Evolutionary conservation across 495 filamentous ascomycete genomes (phyloP).

Genomic region (Talaromyces proteolyticus): DNA sequence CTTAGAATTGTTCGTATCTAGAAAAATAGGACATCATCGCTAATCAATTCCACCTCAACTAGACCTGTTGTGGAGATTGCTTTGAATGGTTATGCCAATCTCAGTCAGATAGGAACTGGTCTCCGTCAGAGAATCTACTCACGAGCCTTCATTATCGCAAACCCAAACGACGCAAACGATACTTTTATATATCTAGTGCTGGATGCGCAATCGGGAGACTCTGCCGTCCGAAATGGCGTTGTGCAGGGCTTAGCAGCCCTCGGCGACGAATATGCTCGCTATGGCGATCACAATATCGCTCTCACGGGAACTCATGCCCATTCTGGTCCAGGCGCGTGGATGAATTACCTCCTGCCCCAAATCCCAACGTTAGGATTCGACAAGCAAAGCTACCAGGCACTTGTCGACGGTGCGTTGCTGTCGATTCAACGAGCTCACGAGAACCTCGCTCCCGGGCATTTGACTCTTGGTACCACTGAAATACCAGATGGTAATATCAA

Average conservation of each 20-base stretch:
- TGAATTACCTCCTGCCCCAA: constrained; percentile 94
- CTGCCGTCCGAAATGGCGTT: constrained; percentile 82
- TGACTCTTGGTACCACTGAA: constrained; percentile 69
- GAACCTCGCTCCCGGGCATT: constrained; percentile 61
- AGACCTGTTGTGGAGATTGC: constrained; percentile 87
- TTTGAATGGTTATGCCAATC: constrained; percentile 88
- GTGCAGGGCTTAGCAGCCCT: constrained; percentile 61
- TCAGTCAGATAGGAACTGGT: constrained; percentile 80
- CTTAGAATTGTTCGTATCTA: constrained; percentile 1
- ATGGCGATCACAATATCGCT: constrained; percentile 80
- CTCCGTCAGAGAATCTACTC: constrained; percentile 87
- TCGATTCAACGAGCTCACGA: constrained; percentile 82
- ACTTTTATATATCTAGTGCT: constrained; percentile 85
- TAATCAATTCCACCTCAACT: constrained; percentile 5
- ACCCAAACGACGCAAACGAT: constrained; percentile 56
- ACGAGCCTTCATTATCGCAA: constrained; percentile 82
- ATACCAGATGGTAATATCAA: constrained; percentile 84
- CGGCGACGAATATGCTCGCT: constrained; percentile 64
- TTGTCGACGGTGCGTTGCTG: constrained; percentile 78
- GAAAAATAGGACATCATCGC: not conserved
- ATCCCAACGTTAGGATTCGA: constrained; percentile 89
- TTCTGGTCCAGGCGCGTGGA: constrained; percentile 87
- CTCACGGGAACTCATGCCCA: constrained; percentile 93
- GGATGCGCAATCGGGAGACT: constrained; percentile 87
- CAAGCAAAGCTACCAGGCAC: constrained; percentile 80